These are phyloP conservation scores for Naganishia friedmannii DNA, from an alignment of 768 basidiomycete genomes.

Conservation along the genomic window DNA sequence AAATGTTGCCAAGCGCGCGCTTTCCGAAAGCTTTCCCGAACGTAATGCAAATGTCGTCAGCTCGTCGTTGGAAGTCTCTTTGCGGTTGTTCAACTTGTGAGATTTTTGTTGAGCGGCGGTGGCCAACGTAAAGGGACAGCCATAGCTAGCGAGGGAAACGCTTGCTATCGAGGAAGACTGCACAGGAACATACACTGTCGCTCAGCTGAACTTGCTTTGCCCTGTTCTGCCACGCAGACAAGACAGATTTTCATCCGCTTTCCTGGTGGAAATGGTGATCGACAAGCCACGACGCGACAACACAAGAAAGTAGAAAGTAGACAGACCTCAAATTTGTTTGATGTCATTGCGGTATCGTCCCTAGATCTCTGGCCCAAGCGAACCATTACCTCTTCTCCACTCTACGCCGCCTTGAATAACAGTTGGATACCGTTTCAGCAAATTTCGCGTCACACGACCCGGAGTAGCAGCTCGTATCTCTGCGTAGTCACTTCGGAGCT, in stretches of 20 bases:
- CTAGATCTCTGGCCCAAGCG: too few relatives aligned
- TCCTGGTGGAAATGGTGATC: not conserved
- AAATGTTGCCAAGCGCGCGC: slow-evolving; percentile 16
- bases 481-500: not conserved
- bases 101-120: not conserved
- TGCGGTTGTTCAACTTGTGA: not conserved
- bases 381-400: too few relatives aligned
- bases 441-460: not conserved
- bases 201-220: not conserved
- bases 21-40: too few relatives aligned
- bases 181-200: not conserved
- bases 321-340: not conserved
- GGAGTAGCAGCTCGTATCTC: not conserved
- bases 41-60: not conserved
- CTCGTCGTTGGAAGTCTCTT: not conserved
- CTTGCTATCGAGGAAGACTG: not conserved
- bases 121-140: not conserved
- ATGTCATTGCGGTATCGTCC: too few relatives aligned
- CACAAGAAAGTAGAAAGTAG: not conserved
- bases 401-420: too few relatives aligned
- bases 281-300: slow-evolving; percentile 1
- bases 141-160: not conserved
- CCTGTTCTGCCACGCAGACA: not conserved
- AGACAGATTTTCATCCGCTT: not conserved
- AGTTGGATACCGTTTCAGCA: too few relatives aligned